Evolutionary conservation across 2,329 filamentous ascomycete species (phyloP), one percentile per base, ranked within the genome.

Genomic region (Rutstroemia sydowiana): DNA sequence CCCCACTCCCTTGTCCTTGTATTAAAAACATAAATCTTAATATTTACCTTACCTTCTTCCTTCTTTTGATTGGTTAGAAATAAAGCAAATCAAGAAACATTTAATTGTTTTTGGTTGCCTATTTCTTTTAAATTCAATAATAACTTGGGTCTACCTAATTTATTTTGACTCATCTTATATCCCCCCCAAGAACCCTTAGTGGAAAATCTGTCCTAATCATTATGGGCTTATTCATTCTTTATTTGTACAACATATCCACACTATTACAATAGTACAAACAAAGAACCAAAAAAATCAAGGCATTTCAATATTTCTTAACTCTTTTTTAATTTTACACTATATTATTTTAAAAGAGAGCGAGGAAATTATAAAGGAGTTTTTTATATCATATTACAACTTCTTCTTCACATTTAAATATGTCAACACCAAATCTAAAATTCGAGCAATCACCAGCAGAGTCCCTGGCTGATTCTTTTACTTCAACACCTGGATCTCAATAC

Each of bases 401-500:
- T 18, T 18, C 11, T 18, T 9, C 37, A 8, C 30, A 6, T 6
- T n/a, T 18, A 40, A 40, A 34, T 23, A 60, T 57, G 56, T 55
- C 55, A 20, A 55, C 61, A 31, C 60, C 62, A 37, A 53, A 61
- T 6, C 54, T 67, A 49, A 67, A 67, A 53, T 66, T 62, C 55
- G 65, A 67, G 59, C 55, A 63, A 28, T 66, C 64, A 26, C 65
- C 65, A 0, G 55, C 53, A 11, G 62, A 64, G 18, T 65, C 61
- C 48, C 52, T 65, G 8, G 61, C 62, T 9, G 66, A 68, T 50
- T 64, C 61, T 47, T 67, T 67, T 43, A 55, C 61, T 45, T 66
- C 64, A 31, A 63, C 64, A n/a, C 61, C 65, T n/a, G 61, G 61
- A 47, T 58, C 59, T 26, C 45, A 54, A 26, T 68, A 65, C 31